These are phyloP conservation scores for Oehlia diaphana DNA, from an alignment of 192 early-diverging fungal genomes.

Conservation along the genomic window DNA sequence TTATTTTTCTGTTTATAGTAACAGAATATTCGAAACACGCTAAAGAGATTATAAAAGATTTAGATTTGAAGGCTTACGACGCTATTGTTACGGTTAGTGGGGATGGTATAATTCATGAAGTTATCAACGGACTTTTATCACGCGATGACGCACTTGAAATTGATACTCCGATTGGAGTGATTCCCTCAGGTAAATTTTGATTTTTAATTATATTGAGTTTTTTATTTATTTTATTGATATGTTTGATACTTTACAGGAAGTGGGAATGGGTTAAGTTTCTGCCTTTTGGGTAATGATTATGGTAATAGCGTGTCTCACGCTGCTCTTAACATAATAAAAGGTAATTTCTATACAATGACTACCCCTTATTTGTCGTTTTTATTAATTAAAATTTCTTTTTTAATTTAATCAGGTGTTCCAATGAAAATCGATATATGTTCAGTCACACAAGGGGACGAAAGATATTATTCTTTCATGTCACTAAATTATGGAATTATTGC, in stretches of 20 bases:
- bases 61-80: conserved; percentile 58
- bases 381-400: conserved; percentile 21
- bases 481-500: conserved; percentile 59
- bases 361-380: background rate
- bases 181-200: conserved; percentile 51
- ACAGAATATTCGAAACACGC: conserved; percentile 63
- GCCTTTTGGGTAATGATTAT: conserved; percentile 47
- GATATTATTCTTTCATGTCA: conserved; percentile 56
- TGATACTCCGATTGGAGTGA: conserved; percentile 60
- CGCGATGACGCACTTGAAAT: conserved; percentile 63
- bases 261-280: conserved; percentile 55
- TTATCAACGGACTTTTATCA: conserved; percentile 77
- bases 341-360: conserved; percentile 5
- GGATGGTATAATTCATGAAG: conserved; percentile 81
- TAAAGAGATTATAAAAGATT: conserved; percentile 55
- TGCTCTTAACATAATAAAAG: conserved; percentile 46
- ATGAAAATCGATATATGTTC: conserved; percentile 62
- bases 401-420: conserved; percentile 40
- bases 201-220: background rate
- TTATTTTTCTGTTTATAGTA: conserved; percentile 36
- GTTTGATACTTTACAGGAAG: conserved; percentile 24
- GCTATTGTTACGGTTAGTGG: conserved; percentile 70
- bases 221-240: background rate
- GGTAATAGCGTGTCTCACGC: conserved; percentile 39
- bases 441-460: conserved; percentile 44